Base-by-base conservation (phyloP, 345 rosid species). In the Balakata baccata region DNA sequence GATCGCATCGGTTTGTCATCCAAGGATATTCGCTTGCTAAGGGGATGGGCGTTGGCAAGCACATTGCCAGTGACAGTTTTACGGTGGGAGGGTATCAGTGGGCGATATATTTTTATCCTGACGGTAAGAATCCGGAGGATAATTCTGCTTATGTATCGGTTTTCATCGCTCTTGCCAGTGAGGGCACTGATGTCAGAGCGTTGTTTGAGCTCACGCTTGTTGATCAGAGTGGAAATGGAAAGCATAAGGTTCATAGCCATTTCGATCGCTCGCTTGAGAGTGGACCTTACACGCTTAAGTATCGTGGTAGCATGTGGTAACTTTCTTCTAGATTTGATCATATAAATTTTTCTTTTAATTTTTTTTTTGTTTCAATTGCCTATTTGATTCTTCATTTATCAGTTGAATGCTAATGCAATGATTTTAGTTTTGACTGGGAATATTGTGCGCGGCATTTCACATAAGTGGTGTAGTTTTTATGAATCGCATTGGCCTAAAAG, bases 231-330 rank as follows among this genome's bases (percentile, higher is more conserved):
- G 94, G 90, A n/a, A 87, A 87, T 74, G 90, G 78, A 17, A 86
- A 81, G 75, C 94, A 89, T 74, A 89, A 87, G 76, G 87, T 89
- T 38, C 94, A 89, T 53, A 86, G 89, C 83, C 94, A 89, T 82
- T 89, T 89, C 61, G 91, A 86, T 71, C 84, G 94, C 18, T 82
- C 89, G 54, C 83, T 89, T 4, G 94, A 80, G 75, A 71, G 89
- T 69, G 93, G 93, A 2, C 93, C 93, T 7, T 89, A 87, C 78
- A 86, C 89, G 20, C 86, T 89, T 54, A 89, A 87, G 76, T 89
- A 85, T 73, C 83, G 89, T 4, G 86, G 86, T 8, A 81, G 84
- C 80, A 85, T 85, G 90, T 87, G 90, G 90, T 83, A 80, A 37
- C 39, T 41, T 51, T 54, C 23, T 10, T 59, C 22, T 51, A 12